These are phyloP conservation scores for Apiotrichum porosum DNA, from an alignment of 1,284 basidiomycete species.

Conservation along the genomic window DNA sequence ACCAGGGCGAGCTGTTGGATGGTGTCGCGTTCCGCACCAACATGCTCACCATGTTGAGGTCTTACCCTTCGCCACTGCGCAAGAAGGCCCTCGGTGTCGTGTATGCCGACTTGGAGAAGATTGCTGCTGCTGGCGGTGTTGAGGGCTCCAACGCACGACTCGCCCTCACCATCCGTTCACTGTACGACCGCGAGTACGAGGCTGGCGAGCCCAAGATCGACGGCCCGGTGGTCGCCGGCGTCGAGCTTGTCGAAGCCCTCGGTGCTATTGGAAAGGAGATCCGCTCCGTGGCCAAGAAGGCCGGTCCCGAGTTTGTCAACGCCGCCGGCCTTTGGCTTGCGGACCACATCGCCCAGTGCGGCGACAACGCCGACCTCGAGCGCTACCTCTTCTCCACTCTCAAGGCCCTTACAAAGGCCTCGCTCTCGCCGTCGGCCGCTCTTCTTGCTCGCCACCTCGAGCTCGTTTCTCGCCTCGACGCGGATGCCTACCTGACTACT, in stretches of 20 bases:
- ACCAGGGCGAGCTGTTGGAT: constrained; percentile 6
- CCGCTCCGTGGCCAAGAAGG: constrained; percentile 16
- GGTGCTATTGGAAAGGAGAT: constrained; percentile 41
- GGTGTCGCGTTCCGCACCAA: constrained; percentile 34
- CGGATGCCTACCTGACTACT: constrained; percentile 9
- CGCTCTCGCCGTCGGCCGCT: constrained; percentile 26
- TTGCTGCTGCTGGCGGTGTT: constrained; percentile 3
- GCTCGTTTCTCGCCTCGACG: constrained; percentile 8
- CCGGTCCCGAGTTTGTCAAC: constrained; percentile 24
- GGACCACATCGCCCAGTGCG: constrained; percentile 20
- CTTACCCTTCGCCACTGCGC: constrained; percentile 45
- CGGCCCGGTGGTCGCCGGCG: constrained; percentile 21
- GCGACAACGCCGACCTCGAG: constrained; percentile 30
- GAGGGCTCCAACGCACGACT: constrained; percentile 24
- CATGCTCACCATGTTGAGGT: constrained; percentile 35
- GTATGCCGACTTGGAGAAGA: constrained; percentile 33
- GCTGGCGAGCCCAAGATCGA: constrained; percentile 19
- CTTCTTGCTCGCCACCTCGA: constrained; percentile 38
- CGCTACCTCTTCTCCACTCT: constrained; percentile 35
- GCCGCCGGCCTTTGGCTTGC: constrained; percentile 39
- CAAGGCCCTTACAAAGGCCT: constrained; percentile 30
- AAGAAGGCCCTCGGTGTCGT: constrained; percentile 31
- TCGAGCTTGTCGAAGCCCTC: constrained; percentile 36
- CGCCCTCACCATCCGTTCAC: constrained; percentile 24
- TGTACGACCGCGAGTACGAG: constrained; percentile 44